A percentile compares a stretch with the other conserved stretches of the same genome.
These are phyloP conservation scores for Pseudonitzschia delicatissima DNA, from an alignment of 108 stramenopile genomes.

Conservation along the genomic window DNA sequence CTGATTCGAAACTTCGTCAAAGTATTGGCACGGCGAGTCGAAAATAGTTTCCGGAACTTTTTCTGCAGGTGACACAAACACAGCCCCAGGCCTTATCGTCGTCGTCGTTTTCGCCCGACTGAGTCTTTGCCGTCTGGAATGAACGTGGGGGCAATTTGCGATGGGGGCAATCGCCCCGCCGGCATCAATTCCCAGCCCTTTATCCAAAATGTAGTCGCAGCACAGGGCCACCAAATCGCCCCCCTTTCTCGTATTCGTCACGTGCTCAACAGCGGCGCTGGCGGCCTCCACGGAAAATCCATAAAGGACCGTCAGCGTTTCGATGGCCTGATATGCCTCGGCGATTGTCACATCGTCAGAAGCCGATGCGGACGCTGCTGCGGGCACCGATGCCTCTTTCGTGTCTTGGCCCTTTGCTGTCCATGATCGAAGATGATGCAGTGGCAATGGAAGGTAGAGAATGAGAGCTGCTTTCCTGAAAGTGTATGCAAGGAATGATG, in stretches of 20 bases:
- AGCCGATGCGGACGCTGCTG: too few relatives aligned
- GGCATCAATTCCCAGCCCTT: conserved; percentile 40
- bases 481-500: too few relatives aligned
- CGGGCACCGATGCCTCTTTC: too few relatives aligned
- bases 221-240: conserved; percentile 15
- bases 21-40: neutral
- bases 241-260: neutral
- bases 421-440: too few relatives aligned
- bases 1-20: neutral
- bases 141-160: conserved; percentile 68
- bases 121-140: neutral
- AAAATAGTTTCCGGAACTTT: neutral
- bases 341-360: conserved; percentile 25
- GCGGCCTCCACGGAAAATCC: conserved; percentile 22
- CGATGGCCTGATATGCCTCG: conserved; percentile 19
- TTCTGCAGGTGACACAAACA: neutral
- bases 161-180: conserved; percentile 72
- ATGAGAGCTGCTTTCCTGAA: too few relatives aligned
- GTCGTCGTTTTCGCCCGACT: neutral
- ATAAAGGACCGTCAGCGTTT: conserved; percentile 21
- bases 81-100: neutral
- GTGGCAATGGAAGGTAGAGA: too few relatives aligned
- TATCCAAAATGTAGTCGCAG: conserved; percentile 76
- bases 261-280: conserved; percentile 17
- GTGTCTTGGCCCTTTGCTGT: too few relatives aligned